Percentiles rank a stretch among this genome's conserved stretches.
These are phyloP conservation scores for Primulina tabacum DNA, from an alignment of 257 asterid species.

Conservation along the genomic window DNA sequence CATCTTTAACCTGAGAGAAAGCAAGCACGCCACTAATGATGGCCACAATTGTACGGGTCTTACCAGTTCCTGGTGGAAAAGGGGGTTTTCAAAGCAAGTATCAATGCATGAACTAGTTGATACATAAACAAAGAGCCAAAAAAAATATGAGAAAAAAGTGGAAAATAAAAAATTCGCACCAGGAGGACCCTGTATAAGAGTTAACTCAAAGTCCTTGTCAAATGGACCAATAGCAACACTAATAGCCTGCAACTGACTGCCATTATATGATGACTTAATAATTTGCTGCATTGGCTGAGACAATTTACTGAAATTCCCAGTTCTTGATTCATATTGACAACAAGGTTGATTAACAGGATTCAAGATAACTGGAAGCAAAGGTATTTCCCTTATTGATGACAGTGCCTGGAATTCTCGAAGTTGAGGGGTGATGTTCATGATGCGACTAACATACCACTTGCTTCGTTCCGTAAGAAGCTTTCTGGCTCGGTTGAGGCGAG, in stretches of 20 bases:
- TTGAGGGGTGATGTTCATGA: slow-evolving; percentile 96
- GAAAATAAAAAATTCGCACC: slow-evolving; percentile 45
- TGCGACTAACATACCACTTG: slow-evolving; percentile 83
- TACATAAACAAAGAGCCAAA: slow-evolving; percentile 12
- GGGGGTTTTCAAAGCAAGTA: slow-evolving; percentile 16
- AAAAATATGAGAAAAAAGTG: slow-evolving; percentile 5
- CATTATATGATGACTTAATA: slow-evolving; percentile 68
- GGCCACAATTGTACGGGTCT: slow-evolving; percentile 90
- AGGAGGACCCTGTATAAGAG: slow-evolving; percentile 99
- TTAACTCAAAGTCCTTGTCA: slow-evolving; percentile 64
- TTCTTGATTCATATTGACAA: slow-evolving; percentile 39
- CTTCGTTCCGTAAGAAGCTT: slow-evolving; percentile 79
- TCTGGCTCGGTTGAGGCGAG: slow-evolving; percentile 80
- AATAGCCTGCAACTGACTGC: slow-evolving; percentile 87
- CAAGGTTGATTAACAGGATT: slow-evolving; percentile 57
- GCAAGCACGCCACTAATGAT: slow-evolving; percentile 85
- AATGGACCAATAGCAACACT: slow-evolving; percentile 64
- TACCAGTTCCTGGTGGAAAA: slow-evolving; percentile 77
- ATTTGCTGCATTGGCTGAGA: slow-evolving; percentile 66
- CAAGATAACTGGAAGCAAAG: slow-evolving; percentile 82
- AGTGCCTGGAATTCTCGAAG: slow-evolving; percentile 97
- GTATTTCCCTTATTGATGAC: slow-evolving; percentile 81
- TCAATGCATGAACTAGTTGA: slow-evolving; percentile 16
- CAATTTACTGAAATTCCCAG: slow-evolving; percentile 48
- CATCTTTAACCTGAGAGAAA: slow-evolving; percentile 48